Evolutionary conservation across 1,139 yeast genomes (phyloP), one percentile per base, ranked within the genome.

Genomic region (Blastobotrys persicus): DNA sequence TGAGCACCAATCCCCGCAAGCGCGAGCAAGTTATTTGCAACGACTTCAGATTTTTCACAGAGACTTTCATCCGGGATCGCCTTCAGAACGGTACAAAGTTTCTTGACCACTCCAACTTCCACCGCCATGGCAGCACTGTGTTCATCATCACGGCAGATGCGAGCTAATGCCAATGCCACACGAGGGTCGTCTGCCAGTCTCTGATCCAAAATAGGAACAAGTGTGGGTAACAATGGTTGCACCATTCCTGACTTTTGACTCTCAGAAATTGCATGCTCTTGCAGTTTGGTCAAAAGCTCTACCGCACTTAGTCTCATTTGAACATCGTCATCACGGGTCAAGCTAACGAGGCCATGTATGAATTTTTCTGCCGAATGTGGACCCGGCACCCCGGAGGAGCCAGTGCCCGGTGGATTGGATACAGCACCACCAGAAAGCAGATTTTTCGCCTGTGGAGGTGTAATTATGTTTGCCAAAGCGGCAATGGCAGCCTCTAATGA

Each of bases 1-100:
- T 64, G 65, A 46, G 65, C 52, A 3, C 69, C 66, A 19, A 69
- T 59, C 3, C 70, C 72, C 1, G 70, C 70, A 17, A 67, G 54
- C 7, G 67, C 67, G 7, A 63, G 54, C 7, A 68, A 49, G 13
- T 62, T 59, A 23, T 61, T 57, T 14, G 68, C 60, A 18, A 59
- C 54, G 19, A 60, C 52, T 42, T 64, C 63, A 33, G 59, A 49
- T 41, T 56, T 52, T 16, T 45, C 47, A 55, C 61, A 59, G 33
- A 53, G 46, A 20, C 48, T 56, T 32, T 49, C 28, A 32, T 53
- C 53, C 35, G 49, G 52, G 12, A 51, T 48, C 3, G 20, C 16
- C 48, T 51, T 63, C 50, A 52, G 57, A 3, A 60, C 55, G 23
- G 42, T 51, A 35, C 58, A 57, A 11, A 68, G 53, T 44, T 60